phyloP scores from a whole-genome alignment of 148 eudicot species.

The Silene conica region DNA sequence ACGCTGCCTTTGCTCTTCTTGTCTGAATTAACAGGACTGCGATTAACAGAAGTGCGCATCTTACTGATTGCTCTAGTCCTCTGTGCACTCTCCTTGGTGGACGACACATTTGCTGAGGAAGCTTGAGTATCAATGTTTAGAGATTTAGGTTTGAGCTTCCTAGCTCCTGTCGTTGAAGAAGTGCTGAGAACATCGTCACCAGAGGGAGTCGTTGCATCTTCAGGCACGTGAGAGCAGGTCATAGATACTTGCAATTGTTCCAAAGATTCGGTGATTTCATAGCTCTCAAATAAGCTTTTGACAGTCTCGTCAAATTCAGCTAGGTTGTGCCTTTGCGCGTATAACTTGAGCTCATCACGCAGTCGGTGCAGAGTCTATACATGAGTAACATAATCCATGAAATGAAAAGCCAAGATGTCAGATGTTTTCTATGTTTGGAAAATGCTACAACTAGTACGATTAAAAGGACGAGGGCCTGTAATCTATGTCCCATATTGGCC shows the following conservation, averaged over 20 bases:
- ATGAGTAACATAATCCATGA: not conserved
- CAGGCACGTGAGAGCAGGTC: slow-evolving; percentile 47
- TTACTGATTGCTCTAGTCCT: slow-evolving; percentile 31
- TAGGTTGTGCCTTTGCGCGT: slow-evolving; percentile 56
- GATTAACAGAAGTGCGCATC: slow-evolving; percentile 34
- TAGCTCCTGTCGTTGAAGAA: slow-evolving; percentile 41
- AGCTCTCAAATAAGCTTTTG: slow-evolving; percentile 56
- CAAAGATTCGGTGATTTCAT: slow-evolving; percentile 47
- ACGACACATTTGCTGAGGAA: slow-evolving; percentile 37
- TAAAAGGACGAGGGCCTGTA: too few species aligned
- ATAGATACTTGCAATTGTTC: slow-evolving; percentile 68
- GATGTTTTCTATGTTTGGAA: not conserved
- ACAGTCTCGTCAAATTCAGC: slow-evolving; percentile 49
- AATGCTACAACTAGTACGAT: not conserved
- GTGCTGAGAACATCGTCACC: slow-evolving; percentile 56
- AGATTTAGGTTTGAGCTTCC: slow-evolving; percentile 49
- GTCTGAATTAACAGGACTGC: slow-evolving; percentile 28
- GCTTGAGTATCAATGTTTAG: slow-evolving; percentile 34
- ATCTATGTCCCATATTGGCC: too few species aligned
- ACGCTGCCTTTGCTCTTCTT: slow-evolving; percentile 29
- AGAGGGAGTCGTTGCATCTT: slow-evolving; percentile 45
- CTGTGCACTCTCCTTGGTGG: slow-evolving; percentile 25
- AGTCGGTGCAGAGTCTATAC: slow-evolving; percentile 61
- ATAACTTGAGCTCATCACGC: slow-evolving; percentile 69
- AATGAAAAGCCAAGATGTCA: not conserved